Conservation (phyloP, 2,329 filamentous ascomycete genomes). For the Phialocephala sp. region DNA sequence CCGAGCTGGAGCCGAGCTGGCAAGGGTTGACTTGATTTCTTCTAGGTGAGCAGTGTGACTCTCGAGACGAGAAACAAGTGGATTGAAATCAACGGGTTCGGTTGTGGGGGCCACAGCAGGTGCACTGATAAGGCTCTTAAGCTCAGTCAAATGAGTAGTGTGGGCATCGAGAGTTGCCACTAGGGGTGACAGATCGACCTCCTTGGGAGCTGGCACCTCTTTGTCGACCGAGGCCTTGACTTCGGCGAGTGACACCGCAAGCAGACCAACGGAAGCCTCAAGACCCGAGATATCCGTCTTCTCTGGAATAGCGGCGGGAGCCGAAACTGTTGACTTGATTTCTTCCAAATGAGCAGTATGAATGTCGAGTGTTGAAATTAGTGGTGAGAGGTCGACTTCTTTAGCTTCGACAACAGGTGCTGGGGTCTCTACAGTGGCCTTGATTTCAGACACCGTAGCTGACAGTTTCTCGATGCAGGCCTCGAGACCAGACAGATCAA, state of each 20-base stretch:
- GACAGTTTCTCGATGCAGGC: constrained; percentile 24
- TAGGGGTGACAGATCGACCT: constrained; percentile 14
- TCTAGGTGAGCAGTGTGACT: constrained; percentile 15
- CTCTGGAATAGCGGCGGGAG: constrained; percentile 5
- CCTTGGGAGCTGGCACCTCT: constrained; percentile 12
- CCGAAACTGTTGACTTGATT: constrained; percentile 20
- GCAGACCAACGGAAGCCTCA: constrained; percentile 8
- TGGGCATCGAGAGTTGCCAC: constrained; percentile 14
- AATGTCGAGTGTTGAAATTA: constrained; percentile 20
- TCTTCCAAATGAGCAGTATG: constrained; percentile 22
- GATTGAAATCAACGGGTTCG: constrained; percentile 5
- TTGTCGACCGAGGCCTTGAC: constrained; percentile 20
- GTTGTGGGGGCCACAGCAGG: background rate
- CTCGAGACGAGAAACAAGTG: constrained; percentile 18
- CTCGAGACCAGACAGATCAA: constrained; percentile 31
- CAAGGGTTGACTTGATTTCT: constrained; percentile 15
- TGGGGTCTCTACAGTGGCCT: constrained; percentile 25
- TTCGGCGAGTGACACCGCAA: constrained; percentile 17
- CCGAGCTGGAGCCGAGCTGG: background rate
- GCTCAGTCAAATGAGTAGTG: constrained; percentile 10
- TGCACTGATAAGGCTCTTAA: background rate
- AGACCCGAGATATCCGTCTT: constrained; percentile 20
- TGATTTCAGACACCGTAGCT: constrained; percentile 29
- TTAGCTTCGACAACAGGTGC: constrained; percentile 15
- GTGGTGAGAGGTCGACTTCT: constrained; percentile 25